These are phyloP conservation scores for Madurella fahalii DNA, from an alignment of 2,329 filamentous ascomycete species.

Conservation along the genomic window DNA sequence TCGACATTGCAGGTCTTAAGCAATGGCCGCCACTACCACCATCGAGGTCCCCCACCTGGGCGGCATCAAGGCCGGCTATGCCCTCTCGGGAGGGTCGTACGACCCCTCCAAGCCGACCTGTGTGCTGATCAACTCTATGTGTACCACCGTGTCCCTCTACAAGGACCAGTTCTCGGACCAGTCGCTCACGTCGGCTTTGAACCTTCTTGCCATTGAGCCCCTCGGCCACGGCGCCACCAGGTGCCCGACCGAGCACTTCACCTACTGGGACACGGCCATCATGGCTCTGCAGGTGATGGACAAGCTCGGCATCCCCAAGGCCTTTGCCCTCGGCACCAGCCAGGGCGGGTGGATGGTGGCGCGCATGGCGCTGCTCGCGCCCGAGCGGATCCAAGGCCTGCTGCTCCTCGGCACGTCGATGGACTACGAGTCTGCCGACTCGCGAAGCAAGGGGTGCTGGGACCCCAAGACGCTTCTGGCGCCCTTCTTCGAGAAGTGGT, in stretches of 20 bases:
- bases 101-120: slow-evolving; percentile 50
- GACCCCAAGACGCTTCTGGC: slow-evolving; percentile 40
- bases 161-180: slow-evolving; percentile 40
- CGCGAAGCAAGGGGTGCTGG: slow-evolving; percentile 47
- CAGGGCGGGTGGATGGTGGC: slow-evolving; percentile 50
- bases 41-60: slow-evolving; percentile 45
- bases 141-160: slow-evolving; percentile 46
- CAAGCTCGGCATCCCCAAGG: slow-evolving; percentile 43
- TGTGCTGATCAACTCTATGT: slow-evolving; percentile 51
- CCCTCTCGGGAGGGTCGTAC: slow-evolving; percentile 27
- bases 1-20: no score
- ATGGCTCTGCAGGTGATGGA: slow-evolving; percentile 56
- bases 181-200: slow-evolving; percentile 39
- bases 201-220: slow-evolving; percentile 50
- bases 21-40: slow-evolving; percentile 38
- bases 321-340: slow-evolving; percentile 48
- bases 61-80: slow-evolving; percentile 43
- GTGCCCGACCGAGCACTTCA: slow-evolving; percentile 44
- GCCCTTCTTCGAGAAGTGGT: slow-evolving; percentile 43
- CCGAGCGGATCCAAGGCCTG: slow-evolving; percentile 44
- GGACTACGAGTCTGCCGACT: slow-evolving; percentile 48
- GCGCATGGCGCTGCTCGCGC: slow-evolving; percentile 49
- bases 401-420: slow-evolving; percentile 49
- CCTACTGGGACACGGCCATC: slow-evolving; percentile 52
- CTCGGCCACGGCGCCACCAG: slow-evolving; percentile 49